Base-by-base conservation (phyloP, 352 stramenopile genomes). In the Sclerospora graminicola region DNA sequence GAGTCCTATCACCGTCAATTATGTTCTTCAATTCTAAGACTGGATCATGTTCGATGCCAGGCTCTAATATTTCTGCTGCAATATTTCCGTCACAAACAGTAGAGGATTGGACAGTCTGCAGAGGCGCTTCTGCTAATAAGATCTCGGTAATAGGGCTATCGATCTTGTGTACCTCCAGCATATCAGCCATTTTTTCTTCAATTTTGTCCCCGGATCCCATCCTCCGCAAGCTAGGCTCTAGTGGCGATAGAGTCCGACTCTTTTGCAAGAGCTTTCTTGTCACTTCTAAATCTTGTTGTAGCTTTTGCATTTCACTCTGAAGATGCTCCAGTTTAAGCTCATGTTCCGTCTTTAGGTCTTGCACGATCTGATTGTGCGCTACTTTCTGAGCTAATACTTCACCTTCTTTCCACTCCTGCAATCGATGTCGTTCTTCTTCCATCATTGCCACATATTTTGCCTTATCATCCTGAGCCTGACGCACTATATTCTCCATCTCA, bases 221-320 rank as follows among this genome's bases (percentile, higher is more conserved):
- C 21, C 21, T 26, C 21, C 21, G 21, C 21, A 26, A 26, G 21
- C 21, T 26, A 26, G 6, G 21, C 21, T 26, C n/a, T n/a, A n/a
- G n/a, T n/a, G 21, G 6, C 21, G 21, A 26, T 19, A 47, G 46
- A 1, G 60, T 54, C 0, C 67, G 67, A 41, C 84, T 66, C 33
- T 82, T 84, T 34, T 84, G 72, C 55, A 84, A 57, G 0, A 84
- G 39, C 15, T 69, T 64, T 11, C 82, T 50, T 7, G 72, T 79
- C 4, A 84, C 75, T 30, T 84, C 75, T 8, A 87, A 55, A 37
- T 87, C 75, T 33, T 82, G 77, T 84, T 84, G 3, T 84, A 87
- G 41, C 41, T 87, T 87, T 23, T 84, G 60, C 33, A 82, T 87
- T 35, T 87, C 75, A 20, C 84, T 67, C 40, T 81, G 75, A 31